Base-by-base conservation (phyloP, 345 rosid genomes). In the Cardamine resedifolia region DNA sequence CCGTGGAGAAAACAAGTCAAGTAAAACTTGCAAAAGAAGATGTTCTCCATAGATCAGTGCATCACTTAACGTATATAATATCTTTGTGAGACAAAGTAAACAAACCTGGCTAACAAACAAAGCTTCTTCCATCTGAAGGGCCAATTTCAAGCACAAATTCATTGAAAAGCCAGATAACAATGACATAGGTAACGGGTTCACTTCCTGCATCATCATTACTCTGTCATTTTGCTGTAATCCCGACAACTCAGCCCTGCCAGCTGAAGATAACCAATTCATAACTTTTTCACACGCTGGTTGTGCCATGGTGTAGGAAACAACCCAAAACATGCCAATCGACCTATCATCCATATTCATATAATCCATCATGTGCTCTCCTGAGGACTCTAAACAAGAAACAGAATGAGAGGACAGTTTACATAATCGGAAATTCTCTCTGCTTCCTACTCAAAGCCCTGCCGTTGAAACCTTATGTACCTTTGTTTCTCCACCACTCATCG, bases 321-420 rank as follows among this genome's bases (percentile, higher is more conserved):
- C 99, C 99, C 99, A 95, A 81, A 95, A 95, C 99, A 95, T 95
- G 80, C 97, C 98, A 71, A 88, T 79, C 45, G 99, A 90, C 79
- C 86, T 87, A 58, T 92, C 96, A 84, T 95, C 99, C 97, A 95
- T 88, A 85, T 85, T 91, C 89, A 86, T 87, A 83, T 88, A 88
- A 78, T 95, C 99, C 83, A 90, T 85, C 88, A 90, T 82, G 68
- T 87, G 90, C 70, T 95, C 97, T 75, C 96, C 99, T 91, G 86
- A 62, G 78, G 58, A 39, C 52, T 72, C 26, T 48, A 73, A 77
- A 68, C 45, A 79, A 68, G 58, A 75, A 65, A 70, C 71, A 69
- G 28, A 70, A 72, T 45, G 50, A 59, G 64, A 66, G 10, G 33
- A 52, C 10, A 11, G 16, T 36, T 65, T 50, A 72, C 18, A 61